Conservation (phyloP, 2,329 filamentous ascomycete species). For the Fusarium albidum region DNA sequence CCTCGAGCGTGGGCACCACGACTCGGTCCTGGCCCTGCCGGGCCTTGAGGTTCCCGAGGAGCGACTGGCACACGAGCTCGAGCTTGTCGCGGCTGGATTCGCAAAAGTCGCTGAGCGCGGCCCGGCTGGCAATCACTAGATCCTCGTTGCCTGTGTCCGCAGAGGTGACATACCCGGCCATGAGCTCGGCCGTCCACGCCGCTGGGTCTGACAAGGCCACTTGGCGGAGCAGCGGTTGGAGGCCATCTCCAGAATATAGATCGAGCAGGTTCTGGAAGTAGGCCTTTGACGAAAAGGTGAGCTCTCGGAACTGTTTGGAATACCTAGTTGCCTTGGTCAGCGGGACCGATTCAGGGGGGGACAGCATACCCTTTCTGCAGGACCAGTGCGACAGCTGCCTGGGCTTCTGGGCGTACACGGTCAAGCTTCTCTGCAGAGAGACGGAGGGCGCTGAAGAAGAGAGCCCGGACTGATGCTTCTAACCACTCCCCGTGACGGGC, state of each 20-base stretch:
- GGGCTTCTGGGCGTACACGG: constrained; percentile 76
- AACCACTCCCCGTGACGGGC: constrained; percentile 21
- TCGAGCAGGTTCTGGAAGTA: constrained; percentile 67
- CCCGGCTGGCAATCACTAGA: constrained; percentile 73
- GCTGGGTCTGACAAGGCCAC: constrained; percentile 44
- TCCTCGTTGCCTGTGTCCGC: constrained; percentile 82
- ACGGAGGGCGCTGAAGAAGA: constrained; percentile 65
- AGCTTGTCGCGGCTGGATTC: constrained; percentile 49
- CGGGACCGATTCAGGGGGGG: constrained; percentile 15
- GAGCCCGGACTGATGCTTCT: constrained; percentile 45
- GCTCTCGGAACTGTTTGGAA: constrained; percentile 44
- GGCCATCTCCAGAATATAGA: constrained; percentile 49
- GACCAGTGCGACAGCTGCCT: constrained; percentile 58
- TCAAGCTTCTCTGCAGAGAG: constrained; percentile 91
- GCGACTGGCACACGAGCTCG: constrained; percentile 56
- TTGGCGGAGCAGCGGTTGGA: constrained; percentile 48
- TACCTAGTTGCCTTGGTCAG: constrained; percentile 44
- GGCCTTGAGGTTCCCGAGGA: constrained; percentile 62
- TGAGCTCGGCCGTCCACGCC: constrained; percentile 60
- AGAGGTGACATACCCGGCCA: constrained; percentile 75
- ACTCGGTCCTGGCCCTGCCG: constrained; percentile 72
- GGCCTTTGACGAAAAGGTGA: constrained; percentile 64
- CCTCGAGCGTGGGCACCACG: constrained; percentile 78
- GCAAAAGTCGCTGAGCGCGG: constrained; percentile 68
- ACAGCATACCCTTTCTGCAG: constrained; percentile 55